Percentiles rank a stretch among this genome's conserved stretches.
Conservation (phyloP, 371 early-diverging fungal species). For the Catenaria anguillulae region DNA sequence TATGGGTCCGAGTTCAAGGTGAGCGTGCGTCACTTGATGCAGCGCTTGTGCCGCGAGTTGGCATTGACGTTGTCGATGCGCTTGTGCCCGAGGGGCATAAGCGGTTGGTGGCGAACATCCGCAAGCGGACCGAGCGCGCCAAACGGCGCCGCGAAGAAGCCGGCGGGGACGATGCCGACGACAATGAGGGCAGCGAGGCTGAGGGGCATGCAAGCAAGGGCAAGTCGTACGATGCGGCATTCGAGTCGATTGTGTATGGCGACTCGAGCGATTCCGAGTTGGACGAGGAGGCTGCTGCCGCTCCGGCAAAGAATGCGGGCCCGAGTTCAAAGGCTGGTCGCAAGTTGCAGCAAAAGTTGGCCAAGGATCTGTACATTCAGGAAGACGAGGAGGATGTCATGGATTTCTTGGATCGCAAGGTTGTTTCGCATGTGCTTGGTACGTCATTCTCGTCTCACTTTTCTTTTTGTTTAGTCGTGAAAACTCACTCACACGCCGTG, state of each 20-base stretch:
- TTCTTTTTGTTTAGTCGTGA: slow-evolving; percentile 8
- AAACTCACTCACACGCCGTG: slow-evolving; percentile 10
- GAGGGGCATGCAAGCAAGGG: slow-evolving; percentile 17
- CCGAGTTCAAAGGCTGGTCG: too few relatives aligned
- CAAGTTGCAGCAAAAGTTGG: too few relatives aligned
- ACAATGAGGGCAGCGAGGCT: too few relatives aligned
- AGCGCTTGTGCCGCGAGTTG: slow-evolving; percentile 76
- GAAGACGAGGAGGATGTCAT: slow-evolving; percentile 66
- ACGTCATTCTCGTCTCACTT: neutral
- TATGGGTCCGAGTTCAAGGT: slow-evolving; percentile 76
- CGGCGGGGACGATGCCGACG: slow-evolving; percentile 11
- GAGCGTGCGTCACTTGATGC: slow-evolving; percentile 80
- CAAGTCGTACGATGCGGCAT: slow-evolving; percentile 47
- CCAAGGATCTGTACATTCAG: slow-evolving; percentile 43
- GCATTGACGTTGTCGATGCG: slow-evolving; percentile 56
- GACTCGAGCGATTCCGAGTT: slow-evolving; percentile 64
- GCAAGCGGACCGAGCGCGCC: slow-evolving; percentile 71
- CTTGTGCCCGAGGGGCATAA: slow-evolving; percentile 73
- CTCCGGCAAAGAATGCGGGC: slow-evolving; percentile 10
- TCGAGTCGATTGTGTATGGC: slow-evolving; percentile 78
- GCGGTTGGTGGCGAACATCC: slow-evolving; percentile 79
- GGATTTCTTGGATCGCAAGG: slow-evolving; percentile 80
- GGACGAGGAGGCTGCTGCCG: slow-evolving; percentile 24
- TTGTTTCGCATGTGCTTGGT: slow-evolving; percentile 65
- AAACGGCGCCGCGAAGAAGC: slow-evolving; percentile 52